A percentile compares a stretch with the other conserved stretches of the same genome.
Conservation (phyloP, 73 alveolate genomes). For the Paramecium sonneborni region DNA sequence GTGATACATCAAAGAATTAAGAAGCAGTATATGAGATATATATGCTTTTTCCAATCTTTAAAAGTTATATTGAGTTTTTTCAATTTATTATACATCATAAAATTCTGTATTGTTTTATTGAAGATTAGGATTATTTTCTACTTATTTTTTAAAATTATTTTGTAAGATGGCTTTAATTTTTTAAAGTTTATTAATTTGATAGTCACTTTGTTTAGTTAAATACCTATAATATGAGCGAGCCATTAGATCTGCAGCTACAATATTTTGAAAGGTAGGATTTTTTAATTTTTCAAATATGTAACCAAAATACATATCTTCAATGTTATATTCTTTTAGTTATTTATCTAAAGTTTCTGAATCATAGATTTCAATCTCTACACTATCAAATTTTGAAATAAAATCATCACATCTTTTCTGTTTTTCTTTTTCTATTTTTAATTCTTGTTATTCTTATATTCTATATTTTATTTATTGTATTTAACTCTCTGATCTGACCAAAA, state of each 20-base stretch:
- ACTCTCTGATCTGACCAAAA: not conserved
- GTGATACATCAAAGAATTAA: not conserved
- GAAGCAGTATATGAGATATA: not conserved
- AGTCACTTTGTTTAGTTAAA: not conserved
- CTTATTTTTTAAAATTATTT: not conserved
- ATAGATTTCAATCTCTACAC: not conserved
- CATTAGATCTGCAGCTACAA: not conserved
- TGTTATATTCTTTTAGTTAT: not conserved
- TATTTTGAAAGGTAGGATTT: not conserved
- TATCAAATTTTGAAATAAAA: not conserved
- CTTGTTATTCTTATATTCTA: not conserved
- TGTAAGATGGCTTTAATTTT: too few species aligned
- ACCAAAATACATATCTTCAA: not conserved
- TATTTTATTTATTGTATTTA: not conserved
- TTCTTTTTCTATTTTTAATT: not conserved
- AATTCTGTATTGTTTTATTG: too few species aligned
- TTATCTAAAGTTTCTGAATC: not conserved
- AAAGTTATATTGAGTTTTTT: not conserved
- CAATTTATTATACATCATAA: not conserved
- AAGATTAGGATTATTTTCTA: not conserved
- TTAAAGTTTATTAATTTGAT: not conserved
- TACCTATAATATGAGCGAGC: not conserved
- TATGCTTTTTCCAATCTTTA: not conserved
- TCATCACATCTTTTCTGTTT: not conserved
- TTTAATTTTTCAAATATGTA: not conserved